Conservation (phyloP, 2,329 filamentous ascomycete genomes). For the Sporothrix humicola region DNA sequence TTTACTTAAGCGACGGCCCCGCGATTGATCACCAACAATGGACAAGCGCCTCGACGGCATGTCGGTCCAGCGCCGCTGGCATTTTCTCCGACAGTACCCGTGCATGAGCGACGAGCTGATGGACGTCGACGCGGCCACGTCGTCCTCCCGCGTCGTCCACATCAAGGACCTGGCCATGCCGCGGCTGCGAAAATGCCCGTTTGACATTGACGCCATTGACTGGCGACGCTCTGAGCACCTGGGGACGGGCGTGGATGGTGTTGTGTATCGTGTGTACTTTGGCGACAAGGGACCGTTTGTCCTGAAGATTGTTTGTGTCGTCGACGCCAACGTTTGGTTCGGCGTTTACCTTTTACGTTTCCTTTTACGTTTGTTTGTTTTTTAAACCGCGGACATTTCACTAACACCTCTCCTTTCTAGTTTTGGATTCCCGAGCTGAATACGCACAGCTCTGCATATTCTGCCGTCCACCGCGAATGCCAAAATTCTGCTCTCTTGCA, state of each 20-base stretch:
- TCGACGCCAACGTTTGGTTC: too few relatives aligned
- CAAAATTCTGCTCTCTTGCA: slow-evolving; percentile 30
- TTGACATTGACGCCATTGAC: slow-evolving; percentile 30
- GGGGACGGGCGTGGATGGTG: slow-evolving; percentile 23
- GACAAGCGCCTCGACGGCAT: slow-evolving; percentile 19
- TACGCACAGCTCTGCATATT: neutral
- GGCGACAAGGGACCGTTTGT: slow-evolving; percentile 32
- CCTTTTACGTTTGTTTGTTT: neutral
- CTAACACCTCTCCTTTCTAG: neutral
- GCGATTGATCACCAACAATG: neutral
- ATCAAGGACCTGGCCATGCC: neutral
- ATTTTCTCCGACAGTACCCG: neutral
- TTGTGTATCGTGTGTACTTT: slow-evolving; percentile 32
- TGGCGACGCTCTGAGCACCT: slow-evolving; percentile 22
- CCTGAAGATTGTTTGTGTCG: slow-evolving; percentile 25
- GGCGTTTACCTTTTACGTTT: neutral
- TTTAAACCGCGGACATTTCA: too few relatives aligned
- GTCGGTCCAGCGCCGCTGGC: slow-evolving; percentile 20
- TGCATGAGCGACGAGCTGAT: slow-evolving; percentile 30
- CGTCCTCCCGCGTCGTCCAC: neutral
- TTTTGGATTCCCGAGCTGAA: slow-evolving; percentile 23
- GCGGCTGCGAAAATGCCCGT: slow-evolving; percentile 31
- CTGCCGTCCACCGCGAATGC: slow-evolving; percentile 33
- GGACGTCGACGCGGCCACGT: neutral
- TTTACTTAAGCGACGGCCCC: too few relatives aligned